Percentiles rank a stretch among this genome's conserved stretches.
These are phyloP conservation scores for Alternaria gaisen DNA, from an alignment of 2,329 filamentous ascomycete species.

Conservation along the genomic window DNA sequence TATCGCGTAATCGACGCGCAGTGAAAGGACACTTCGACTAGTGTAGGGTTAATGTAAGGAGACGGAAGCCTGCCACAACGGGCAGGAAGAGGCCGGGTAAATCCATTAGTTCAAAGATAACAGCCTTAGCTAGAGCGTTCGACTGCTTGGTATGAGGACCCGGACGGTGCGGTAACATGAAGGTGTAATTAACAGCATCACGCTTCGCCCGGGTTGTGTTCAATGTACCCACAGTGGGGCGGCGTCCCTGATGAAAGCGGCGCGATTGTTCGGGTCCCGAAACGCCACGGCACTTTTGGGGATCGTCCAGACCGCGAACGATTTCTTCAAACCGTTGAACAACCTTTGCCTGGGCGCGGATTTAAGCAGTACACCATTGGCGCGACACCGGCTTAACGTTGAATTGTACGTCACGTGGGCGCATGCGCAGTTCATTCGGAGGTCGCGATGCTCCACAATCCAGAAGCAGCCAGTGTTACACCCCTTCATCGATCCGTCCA, in stretches of 20 bases:
- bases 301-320: not conserved
- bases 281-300: not conserved
- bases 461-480: not conserved
- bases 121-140: slow-evolving; percentile 12
- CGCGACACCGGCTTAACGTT: not conserved
- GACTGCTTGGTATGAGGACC: slow-evolving; percentile 14
- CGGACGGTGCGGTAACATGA: slow-evolving; percentile 7
- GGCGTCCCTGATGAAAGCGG: not conserved
- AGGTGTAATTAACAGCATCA: slow-evolving; percentile 5
- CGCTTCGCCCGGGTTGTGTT: not conserved
- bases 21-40: slow-evolving; percentile 6
- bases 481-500: not conserved
- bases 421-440: not conserved
- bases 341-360: not conserved
- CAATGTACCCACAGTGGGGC: not conserved
- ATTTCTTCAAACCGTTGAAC: not conserved
- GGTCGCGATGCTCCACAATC: not conserved
- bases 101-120: slow-evolving; percentile 26
- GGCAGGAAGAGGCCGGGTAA: slow-evolving; percentile 29
- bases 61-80: slow-evolving; percentile 16
- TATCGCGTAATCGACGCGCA: slow-evolving; percentile 13
- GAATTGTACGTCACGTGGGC: not conserved
- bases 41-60: slow-evolving; percentile 21
- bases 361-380: not conserved
- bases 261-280: not conserved